Evolutionary conservation across 306 rosid species (phyloP).

Genomic region (Inga leiocalycina): DNA sequence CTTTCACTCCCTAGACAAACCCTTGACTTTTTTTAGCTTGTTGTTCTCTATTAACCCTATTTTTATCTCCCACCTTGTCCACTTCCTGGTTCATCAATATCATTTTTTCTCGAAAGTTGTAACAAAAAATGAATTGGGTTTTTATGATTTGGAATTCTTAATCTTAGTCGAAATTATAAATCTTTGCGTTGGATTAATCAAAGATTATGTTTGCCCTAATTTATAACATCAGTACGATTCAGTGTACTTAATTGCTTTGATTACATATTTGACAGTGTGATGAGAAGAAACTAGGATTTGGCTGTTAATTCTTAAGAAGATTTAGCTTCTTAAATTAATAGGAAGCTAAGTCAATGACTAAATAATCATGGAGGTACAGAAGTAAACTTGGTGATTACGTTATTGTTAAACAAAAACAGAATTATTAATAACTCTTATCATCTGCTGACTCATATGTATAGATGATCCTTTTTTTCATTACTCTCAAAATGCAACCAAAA

Average conservation of each 20-base stretch:
- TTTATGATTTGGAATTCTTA: background rate
- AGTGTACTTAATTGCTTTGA: slow-evolving; percentile 47
- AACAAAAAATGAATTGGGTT: background rate
- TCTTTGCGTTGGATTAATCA: slow-evolving; percentile 48
- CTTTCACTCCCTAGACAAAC: slow-evolving; percentile 49
- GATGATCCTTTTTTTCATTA: background rate
- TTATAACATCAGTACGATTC: slow-evolving; percentile 47
- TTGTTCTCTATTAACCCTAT: slow-evolving; percentile 36
- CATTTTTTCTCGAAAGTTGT: background rate
- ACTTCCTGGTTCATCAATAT: slow-evolving; percentile 35
- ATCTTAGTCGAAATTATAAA: background rate
- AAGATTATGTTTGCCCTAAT: slow-evolving; percentile 47
- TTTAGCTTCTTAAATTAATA: background rate
- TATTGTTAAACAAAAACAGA: background rate
- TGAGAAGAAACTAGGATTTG: slow-evolving; percentile 7
- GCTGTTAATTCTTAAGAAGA: background rate
- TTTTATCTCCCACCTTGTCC: slow-evolving; percentile 44
- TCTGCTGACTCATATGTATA: background rate
- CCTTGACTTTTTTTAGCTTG: slow-evolving; percentile 44
- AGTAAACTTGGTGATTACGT: background rate
- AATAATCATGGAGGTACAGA: background rate
- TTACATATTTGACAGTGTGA: slow-evolving; percentile 22
- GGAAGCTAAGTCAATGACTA: background rate
- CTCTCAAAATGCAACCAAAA: background rate
- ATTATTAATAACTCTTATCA: background rate